Evolutionary conservation across 306 rosid species (phyloP).

Genomic region (Fragaria vesca): DNA sequence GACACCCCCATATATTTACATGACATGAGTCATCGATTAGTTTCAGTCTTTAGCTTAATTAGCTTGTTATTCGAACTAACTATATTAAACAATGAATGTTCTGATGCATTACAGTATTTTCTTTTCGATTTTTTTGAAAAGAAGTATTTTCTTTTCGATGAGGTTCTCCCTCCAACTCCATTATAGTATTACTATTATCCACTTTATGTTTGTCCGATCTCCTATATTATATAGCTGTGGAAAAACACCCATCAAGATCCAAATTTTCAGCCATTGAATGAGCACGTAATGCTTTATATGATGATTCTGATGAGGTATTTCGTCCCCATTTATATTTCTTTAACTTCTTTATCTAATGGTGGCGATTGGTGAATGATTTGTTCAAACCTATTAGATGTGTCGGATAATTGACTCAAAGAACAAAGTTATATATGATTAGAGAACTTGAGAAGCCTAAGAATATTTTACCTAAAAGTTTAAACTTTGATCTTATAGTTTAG

Average conservation of each 20-base stretch:
- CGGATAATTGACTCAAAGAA: background rate
- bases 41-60: background rate
- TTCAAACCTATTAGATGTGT: conserved; percentile 7
- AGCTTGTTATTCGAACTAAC: background rate
- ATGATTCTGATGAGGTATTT: background rate
- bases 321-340: conserved; percentile 12
- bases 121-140: too few relatives aligned
- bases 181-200: background rate
- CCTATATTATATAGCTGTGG: background rate
- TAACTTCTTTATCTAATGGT: conserved; percentile 5
- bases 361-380: conserved; percentile 1
- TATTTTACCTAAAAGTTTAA: background rate
- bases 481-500: too few relatives aligned
- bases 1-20: too few relatives aligned
- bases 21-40: background rate
- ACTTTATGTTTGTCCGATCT: background rate
- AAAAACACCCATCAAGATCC: conserved; percentile 18
- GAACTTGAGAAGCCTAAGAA: background rate
- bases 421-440: background rate
- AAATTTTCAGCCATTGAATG: conserved; percentile 34
- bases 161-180: too few relatives aligned
- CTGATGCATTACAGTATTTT: background rate
- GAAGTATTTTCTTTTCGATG: too few relatives aligned
- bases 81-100: background rate
- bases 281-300: conserved; percentile 30